Evolutionary conservation across 805 yeast genomes (phyloP), one percentile per base, ranked within the genome.

Genomic region (Yamadazyma olivae): DNA sequence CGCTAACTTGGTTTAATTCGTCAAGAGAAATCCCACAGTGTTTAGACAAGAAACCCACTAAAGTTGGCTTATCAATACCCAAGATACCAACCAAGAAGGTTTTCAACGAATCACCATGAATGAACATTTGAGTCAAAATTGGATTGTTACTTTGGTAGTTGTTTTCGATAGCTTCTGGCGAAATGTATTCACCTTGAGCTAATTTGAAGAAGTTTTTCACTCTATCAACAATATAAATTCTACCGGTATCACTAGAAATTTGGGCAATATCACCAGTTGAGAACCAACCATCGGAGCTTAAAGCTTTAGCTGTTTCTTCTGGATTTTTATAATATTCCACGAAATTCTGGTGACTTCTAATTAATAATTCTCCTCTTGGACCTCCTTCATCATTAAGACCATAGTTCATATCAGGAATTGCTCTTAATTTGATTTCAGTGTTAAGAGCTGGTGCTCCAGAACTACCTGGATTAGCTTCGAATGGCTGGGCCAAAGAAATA

Each of bases 381-480:
- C 64, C 62, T 17, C 49, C 56, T 32, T 46, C 45, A 38, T 64
- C 65, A 28, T 44, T 44, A n/a, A 64, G 45, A 22, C 41, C 41
- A 50, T 75, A 75, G 17, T 75, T 72, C 78, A 83, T 72, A 23
- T 72, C 78, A 4, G 89, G 86, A 7, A 82, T 68, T 40, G 80
- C 85, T 37, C 72, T 65, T 13, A 81, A 60, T 40, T 73, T 64
- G 45, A 79, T 67, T 48, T 79, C 83, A 13, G 67, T 50, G 17
- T 73, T 66, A 7, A 77, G 60, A 16, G 76, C 71, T n/a, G 75
- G 65, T 1, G 83, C 70, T 14, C 90, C 90, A 26, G 56, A 53
- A 17, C 50, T 49, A 17, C 58, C 59, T 3, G 70, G 65, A 24
- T 57, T 49, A 20, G 59, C 43, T 37, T 81, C 87, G 41, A 46